Percentiles rank a stretch among this genome's conserved stretches.
phyloP scores from a whole-genome alignment of 805 yeast species.

The Saturnispora saitoi region DNA sequence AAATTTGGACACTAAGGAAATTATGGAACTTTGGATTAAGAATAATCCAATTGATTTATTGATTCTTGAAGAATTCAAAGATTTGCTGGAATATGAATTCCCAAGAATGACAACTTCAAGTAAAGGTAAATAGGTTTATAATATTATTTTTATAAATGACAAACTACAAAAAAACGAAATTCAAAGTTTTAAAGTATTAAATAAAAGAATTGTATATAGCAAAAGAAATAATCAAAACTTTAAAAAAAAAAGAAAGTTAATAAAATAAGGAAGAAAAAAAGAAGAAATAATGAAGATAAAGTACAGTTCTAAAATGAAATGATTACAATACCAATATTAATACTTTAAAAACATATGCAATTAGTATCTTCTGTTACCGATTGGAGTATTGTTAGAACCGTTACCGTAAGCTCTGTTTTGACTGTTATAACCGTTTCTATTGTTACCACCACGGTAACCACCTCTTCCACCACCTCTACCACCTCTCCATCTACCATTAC shows the following conservation, averaged over 20 bases:
- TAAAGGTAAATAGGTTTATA: not conserved
- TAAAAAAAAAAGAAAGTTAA: not conserved
- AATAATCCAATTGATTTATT: slow-evolving; percentile 14
- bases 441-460: slow-evolving; percentile 30
- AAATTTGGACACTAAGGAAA: not conserved
- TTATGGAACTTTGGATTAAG: slow-evolving; percentile 12
- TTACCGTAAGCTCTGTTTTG: slow-evolving; percentile 10
- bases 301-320: not conserved
- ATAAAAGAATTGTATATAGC: slow-evolving; percentile 4
- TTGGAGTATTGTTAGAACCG: slow-evolving; percentile 43
- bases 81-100: slow-evolving; percentile 12
- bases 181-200: not conserved
- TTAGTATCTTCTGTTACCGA: slow-evolving; percentile 33
- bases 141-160: not conserved
- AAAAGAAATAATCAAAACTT: slow-evolving; percentile 1
- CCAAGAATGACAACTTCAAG: slow-evolving; percentile 8
- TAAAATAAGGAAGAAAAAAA: not conserved
- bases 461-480: slow-evolving; percentile 44
- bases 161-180: not conserved
- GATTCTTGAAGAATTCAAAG: slow-evolving; percentile 14
- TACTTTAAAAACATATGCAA: slow-evolving; percentile 7
- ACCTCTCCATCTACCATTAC: slow-evolving; percentile 50
- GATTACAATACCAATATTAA: not conserved
- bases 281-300: not conserved
- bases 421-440: slow-evolving; percentile 27